Percentiles rank a stretch among this genome's conserved stretches.
phyloP scores from a whole-genome alignment of 2,329 filamentous ascomycete genomes.

The Aciculosporium take region DNA sequence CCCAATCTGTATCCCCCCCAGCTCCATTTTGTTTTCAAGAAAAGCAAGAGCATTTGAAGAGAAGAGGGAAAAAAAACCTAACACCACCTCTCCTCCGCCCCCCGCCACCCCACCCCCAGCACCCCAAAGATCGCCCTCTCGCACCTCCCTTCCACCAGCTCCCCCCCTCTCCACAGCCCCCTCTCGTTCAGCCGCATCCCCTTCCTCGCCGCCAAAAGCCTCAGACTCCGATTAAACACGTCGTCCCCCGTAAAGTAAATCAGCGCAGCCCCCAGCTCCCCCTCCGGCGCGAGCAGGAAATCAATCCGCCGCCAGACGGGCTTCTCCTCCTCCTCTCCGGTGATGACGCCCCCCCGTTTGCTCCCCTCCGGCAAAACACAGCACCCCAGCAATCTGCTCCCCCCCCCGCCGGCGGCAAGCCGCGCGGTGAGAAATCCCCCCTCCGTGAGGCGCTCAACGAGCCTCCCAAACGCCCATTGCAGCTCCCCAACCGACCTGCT shows the following conservation, averaged over 20 bases:
- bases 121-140: slow-evolving; percentile 72
- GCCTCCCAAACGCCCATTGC: slow-evolving; percentile 42
- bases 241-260: slow-evolving; percentile 97
- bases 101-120: slow-evolving; percentile 72
- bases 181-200: slow-evolving; percentile 74
- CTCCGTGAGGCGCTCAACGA: slow-evolving; percentile 48
- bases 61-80: slow-evolving; percentile 17
- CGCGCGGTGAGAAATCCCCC: slow-evolving; percentile 54
- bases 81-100: slow-evolving; percentile 63
- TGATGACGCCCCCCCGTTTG: slow-evolving; percentile 10
- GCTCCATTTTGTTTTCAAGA: background rate
- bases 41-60: too few species aligned
- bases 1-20: background rate
- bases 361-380: slow-evolving; percentile 47
- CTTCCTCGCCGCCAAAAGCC: slow-evolving; percentile 66
- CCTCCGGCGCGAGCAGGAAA: slow-evolving; percentile 65
- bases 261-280: slow-evolving; percentile 68
- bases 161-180: slow-evolving; percentile 63
- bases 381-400: slow-evolving; percentile 81
- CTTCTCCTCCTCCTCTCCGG: slow-evolving; percentile 15
- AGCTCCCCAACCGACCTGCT: slow-evolving; percentile 42
- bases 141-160: slow-evolving; percentile 56
- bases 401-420: slow-evolving; percentile 51
- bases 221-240: slow-evolving; percentile 79
- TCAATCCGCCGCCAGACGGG: slow-evolving; percentile 69